Base-by-base conservation (phyloP, 805 yeast species). In the Isabelozyma heimii region DNA sequence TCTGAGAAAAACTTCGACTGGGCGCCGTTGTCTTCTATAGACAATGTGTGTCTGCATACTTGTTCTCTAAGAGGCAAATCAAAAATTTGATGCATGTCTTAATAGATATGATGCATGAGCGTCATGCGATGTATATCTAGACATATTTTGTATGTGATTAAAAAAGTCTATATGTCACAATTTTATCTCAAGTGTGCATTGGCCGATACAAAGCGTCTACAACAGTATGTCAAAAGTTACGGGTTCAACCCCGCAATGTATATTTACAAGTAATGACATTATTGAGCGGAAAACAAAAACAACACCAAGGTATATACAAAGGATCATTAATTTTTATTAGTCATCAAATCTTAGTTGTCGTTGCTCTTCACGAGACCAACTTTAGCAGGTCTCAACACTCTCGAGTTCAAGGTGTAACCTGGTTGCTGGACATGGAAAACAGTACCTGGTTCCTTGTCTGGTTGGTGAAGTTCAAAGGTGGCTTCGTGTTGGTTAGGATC, bases 401-500 rank as follows among this genome's bases (percentile, higher is more conserved):
- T 82, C 59, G 86, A 83, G 73, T 90, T 90, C 62, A 90, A 78
- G 51, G 85, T 83, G 74, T 85, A 91, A 40, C 97, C 97, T 20
- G 85, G 80, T 72, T 88, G 97, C 73, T 91, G 97, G 51, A 91
- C 97, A 62, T 82, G 89, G 83, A 91, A 87, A 50, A 91, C 89
- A 26, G 97, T 86, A 51, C 97, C 97, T 14, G 97, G 89, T 70
- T 88, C 92, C 70, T 89, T 89, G 58, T 82, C 94, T 44, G 91
- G 89, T 62, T 86, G 89, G 33, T 92, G 87, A 47, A 87, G 73
- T 75, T 91, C 94, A 70, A 91, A 91, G 30, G 92, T 83, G 47
- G 97, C 97, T 72, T 91, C 97, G 68, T 91, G 97, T 59, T 76
- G 77, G 71, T 91, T 89, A 53, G 97, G 97, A 67, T 91, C 96